phyloP scores from a whole-genome alignment of 176 grass and related monocot genomes.

The Thinopyrum elongatum region DNA sequence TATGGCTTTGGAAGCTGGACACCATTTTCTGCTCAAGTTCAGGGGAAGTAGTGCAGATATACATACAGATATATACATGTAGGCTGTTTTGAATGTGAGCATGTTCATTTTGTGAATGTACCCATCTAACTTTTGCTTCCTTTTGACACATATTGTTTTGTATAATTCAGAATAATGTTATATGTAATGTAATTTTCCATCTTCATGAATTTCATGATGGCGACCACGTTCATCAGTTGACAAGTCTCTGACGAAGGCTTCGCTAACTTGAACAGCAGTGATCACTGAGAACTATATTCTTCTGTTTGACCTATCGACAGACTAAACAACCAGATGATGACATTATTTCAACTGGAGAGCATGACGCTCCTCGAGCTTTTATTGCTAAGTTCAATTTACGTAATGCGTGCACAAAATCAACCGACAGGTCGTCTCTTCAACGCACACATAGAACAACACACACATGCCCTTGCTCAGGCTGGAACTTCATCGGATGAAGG shows the following conservation, averaged over 20 bases:
- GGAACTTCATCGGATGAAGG: conserved; percentile 54
- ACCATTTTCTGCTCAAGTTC: conserved; percentile 6
- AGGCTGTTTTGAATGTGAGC: neutral
- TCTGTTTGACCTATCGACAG: neutral
- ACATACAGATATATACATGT: neutral
- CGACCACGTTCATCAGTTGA: neutral
- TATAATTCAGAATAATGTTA: conserved; percentile 30
- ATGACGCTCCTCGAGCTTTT: neutral
- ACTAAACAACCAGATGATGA: neutral
- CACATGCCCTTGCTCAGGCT: conserved; percentile 31
- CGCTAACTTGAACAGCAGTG: neutral
- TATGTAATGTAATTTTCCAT: conserved; percentile 12
- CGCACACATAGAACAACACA: neutral
- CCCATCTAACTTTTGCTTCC: conserved; percentile 14
- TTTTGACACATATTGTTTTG: conserved; percentile 39
- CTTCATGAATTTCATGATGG: conserved; percentile 10
- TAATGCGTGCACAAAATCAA: neutral
- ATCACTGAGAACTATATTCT: neutral
- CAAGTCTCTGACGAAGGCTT: neutral
- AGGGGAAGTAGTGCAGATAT: conserved; percentile 12
- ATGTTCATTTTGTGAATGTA: conserved; percentile 32
- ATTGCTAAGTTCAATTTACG: neutral
- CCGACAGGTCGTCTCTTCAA: neutral
- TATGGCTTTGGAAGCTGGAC: conserved; percentile 10
- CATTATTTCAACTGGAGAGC: neutral